Evolutionary conservation across 1,139 yeast species (phyloP), one percentile per base, ranked within the genome.

Genomic region (Geotrichum carabidarum): DNA sequence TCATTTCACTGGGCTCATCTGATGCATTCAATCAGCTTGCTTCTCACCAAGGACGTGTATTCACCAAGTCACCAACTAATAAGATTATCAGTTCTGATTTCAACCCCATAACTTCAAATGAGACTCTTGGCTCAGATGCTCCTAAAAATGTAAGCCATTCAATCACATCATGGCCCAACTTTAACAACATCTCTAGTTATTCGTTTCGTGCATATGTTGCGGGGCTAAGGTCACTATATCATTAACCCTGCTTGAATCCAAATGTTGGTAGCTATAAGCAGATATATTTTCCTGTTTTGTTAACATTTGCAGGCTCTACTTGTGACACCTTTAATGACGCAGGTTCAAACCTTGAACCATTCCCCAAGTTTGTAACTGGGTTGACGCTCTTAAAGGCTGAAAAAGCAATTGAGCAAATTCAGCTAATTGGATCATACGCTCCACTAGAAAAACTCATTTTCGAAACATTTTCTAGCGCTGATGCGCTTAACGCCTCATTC

Each of bases 201-300:
- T 32, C n/a, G 27, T 15, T 14, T 31, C 56, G 45, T 77, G 81
- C 58, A 62, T 67, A 7, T 86, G 94, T 65, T 86, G 95, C 69
- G 86, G 85, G 0, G 78, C 82, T 0, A 63, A 77, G 6, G 67
- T 84, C 40, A 74, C 78, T 11, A 76, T 79, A 59, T 83, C 84
- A 0, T 68, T 67, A 4, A 65, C 65, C 8, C 71, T 77, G 1
- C 56, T 65, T 8, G 81, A 80, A 61, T 81, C 79, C 65, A 76
- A 77, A 57, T 86, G 94, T 62, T 73, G 31, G 58, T 50, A 48
- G 47, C 18, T 44, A 56, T 27, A 30, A 17, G 47, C 9, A 9
- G 78, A 14, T 54, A 47, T 17, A 31, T 22, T 22, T 22, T 3
- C 5, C 27, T 5, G 27, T 22, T 3, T 22, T 22, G 27, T 22